Percentiles rank a stretch among this genome's conserved stretches.
Evolutionary conservation across 352 stramenopile species (phyloP).

Genomic region (Phytophthora tubulina): DNA sequence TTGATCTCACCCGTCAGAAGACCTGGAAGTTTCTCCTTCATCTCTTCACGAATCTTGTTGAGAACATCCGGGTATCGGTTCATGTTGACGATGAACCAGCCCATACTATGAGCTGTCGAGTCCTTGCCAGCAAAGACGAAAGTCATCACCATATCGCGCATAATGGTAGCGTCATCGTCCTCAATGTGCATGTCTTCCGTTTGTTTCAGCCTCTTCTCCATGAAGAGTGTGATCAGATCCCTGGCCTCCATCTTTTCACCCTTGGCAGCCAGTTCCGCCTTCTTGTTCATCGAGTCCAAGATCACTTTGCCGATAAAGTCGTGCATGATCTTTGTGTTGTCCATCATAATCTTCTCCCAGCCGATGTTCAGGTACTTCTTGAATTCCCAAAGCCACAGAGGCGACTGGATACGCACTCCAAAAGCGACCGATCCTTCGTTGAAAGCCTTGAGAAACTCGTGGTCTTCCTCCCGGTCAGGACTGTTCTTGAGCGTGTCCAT

Average conservation of each 20-base stretch:
- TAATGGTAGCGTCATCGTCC: conserved; percentile 47
- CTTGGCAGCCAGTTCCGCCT: conserved; percentile 59
- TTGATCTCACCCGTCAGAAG: conserved; percentile 36
- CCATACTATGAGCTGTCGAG: conserved; percentile 69
- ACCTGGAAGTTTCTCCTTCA: conserved; percentile 50
- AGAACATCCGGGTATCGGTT: conserved; percentile 57
- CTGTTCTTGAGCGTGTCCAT: conserved; percentile 49
- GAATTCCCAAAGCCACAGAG: conserved; percentile 49
- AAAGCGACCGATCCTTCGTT: conserved; percentile 47
- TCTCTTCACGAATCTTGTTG: conserved; percentile 60
- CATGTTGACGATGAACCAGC: conserved; percentile 82
- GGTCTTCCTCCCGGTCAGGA: conserved; percentile 42
- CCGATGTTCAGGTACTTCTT: conserved; percentile 47
- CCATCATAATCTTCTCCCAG: conserved; percentile 49
- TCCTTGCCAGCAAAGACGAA: conserved; percentile 85
- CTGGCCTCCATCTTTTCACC: conserved; percentile 44
- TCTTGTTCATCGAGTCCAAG: conserved; percentile 48
- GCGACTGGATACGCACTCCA: conserved; percentile 43
- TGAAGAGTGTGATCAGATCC: conserved; percentile 59
- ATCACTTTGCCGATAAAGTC: conserved; percentile 60
- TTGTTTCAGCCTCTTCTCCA: conserved; percentile 46
- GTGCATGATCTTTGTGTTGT: conserved; percentile 52
- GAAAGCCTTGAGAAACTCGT: conserved; percentile 61
- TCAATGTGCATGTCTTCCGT: conserved; percentile 37
- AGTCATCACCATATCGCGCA: conserved; percentile 79